Conservation (phyloP, 78 protist species). For the Dictyostelium citrinum region DNA sequence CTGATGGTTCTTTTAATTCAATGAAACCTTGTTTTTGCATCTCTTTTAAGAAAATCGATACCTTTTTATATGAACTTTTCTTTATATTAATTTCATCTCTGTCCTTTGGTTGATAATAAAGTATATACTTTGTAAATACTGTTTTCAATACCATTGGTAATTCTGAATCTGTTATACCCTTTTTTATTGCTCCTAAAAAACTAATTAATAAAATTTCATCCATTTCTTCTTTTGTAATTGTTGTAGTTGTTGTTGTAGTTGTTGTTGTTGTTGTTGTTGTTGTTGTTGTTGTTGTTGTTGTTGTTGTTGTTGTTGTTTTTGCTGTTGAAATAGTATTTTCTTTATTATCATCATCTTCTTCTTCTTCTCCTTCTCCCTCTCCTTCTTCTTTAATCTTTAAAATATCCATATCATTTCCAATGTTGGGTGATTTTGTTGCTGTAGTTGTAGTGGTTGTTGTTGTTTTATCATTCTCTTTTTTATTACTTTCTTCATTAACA, state of each 20-base stretch:
- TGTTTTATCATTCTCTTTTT: background rate
- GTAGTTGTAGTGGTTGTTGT: constrained; percentile 14
- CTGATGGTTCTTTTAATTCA: constrained; percentile 37
- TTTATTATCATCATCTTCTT: background rate
- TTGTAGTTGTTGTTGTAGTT: constrained; percentile 3
- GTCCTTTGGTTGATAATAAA: constrained; percentile 42
- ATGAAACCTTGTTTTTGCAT: constrained; percentile 24
- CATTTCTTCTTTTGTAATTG: constrained; percentile 16
- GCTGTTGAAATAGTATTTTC: too few relatives aligned
- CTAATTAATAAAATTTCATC: constrained; percentile 31
- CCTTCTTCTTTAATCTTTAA: background rate
- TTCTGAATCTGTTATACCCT: constrained; percentile 36
- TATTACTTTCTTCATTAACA: background rate
- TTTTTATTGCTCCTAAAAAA: constrained; percentile 61
- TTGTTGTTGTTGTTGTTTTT: constrained; percentile 18
- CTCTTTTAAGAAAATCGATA: constrained; percentile 15
- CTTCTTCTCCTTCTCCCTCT: background rate
- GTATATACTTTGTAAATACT: constrained; percentile 42
- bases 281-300: background rate
- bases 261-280: constrained; percentile 14
- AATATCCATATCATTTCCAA: background rate
- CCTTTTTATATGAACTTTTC: constrained; percentile 52
- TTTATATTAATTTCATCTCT: constrained; percentile 1
- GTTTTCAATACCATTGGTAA: constrained; percentile 61
- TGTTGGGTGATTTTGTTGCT: background rate